These are phyloP conservation scores for Rhizomucor pusillus DNA, from an alignment of 371 early-diverging fungal species.

Conservation along the genomic window DNA sequence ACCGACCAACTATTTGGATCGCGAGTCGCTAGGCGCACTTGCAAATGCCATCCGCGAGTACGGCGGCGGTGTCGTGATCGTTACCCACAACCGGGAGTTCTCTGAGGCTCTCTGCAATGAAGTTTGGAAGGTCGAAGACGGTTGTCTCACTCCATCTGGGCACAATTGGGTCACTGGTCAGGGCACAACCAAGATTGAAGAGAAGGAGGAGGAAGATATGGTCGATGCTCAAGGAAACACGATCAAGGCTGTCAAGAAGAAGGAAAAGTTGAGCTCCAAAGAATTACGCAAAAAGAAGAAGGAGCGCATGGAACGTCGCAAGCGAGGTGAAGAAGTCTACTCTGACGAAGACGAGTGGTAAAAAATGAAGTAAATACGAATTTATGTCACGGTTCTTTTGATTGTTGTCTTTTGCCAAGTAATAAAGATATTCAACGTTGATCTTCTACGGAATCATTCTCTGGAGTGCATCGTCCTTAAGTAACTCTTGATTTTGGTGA, in stretches of 20 bases:
- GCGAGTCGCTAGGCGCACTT: slow-evolving; percentile 74
- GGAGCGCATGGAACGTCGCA: slow-evolving; percentile 56
- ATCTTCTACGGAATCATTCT: too few species aligned
- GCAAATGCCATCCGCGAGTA: slow-evolving; percentile 64
- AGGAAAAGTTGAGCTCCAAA: slow-evolving; percentile 47
- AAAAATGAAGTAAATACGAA: too few species aligned
- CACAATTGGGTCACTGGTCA: slow-evolving; percentile 56
- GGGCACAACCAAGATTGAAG: slow-evolving; percentile 34
- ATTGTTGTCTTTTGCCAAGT: too few species aligned
- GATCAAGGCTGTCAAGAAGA: slow-evolving; percentile 45
- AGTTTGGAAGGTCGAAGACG: slow-evolving; percentile 75
- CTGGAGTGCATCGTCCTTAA: too few species aligned
- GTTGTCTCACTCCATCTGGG: slow-evolving; percentile 53
- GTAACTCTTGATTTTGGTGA: too few species aligned
- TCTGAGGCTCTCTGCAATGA: slow-evolving; percentile 67
- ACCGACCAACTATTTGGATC: slow-evolving; percentile 85
- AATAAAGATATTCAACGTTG: too few species aligned
- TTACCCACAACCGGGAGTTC: slow-evolving; percentile 77
- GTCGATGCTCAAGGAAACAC: slow-evolving; percentile 55
- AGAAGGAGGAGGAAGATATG: slow-evolving; percentile 38
- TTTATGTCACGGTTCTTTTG: too few species aligned
- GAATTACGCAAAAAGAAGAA: slow-evolving; percentile 59
- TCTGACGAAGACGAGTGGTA: slow-evolving; percentile 49
- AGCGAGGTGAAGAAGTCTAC: slow-evolving; percentile 57
- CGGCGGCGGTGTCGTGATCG: slow-evolving; percentile 77